phyloP scores from a whole-genome alignment of 1,139 yeast species.

The Nakaseomyces uthaithaninus region DNA sequence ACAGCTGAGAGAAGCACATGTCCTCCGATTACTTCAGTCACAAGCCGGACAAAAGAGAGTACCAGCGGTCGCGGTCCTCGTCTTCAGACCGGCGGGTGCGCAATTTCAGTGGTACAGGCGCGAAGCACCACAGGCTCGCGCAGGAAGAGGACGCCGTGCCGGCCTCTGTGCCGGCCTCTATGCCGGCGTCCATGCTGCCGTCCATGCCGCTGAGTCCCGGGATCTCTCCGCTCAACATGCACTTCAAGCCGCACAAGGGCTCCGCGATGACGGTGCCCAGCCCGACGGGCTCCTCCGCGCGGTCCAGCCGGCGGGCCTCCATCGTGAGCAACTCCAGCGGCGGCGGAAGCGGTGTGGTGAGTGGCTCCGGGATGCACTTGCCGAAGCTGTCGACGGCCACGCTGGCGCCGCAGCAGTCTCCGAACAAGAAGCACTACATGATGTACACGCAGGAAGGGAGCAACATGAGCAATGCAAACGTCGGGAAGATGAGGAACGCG shows the following conservation, averaged over 20 bases:
- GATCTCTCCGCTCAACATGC: conserved; percentile 11
- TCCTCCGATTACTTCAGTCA: conserved; percentile 15
- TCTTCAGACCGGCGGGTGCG: no score
- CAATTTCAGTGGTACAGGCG: no score
- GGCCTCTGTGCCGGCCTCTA: no score
- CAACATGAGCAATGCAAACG: not conserved
- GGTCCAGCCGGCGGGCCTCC: conserved; percentile 14
- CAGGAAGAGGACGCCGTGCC: no score
- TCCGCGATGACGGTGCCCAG: conserved; percentile 1
- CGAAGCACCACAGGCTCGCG: no score
- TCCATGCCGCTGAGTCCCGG: conserved; percentile 10
- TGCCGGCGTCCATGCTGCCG: no score
- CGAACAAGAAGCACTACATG: conserved; percentile 9
- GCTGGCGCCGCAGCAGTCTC: conserved; percentile 15
- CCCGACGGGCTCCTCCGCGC: conserved; percentile 13
- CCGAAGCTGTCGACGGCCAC: conserved; percentile 7
- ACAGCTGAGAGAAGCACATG: no score
- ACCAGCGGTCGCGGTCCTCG: conserved; percentile 3
- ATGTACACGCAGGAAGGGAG: not conserved
- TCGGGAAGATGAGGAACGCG: not conserved
- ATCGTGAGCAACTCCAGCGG: conserved; percentile 8
- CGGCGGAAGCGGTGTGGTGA: not conserved
- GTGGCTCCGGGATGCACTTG: not conserved
- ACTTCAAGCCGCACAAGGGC: conserved; percentile 10
- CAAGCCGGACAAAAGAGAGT: conserved; percentile 12